These are phyloP conservation scores for Exsudoporus frostii DNA, from an alignment of 768 basidiomycete species.

Conservation along the genomic window DNA sequence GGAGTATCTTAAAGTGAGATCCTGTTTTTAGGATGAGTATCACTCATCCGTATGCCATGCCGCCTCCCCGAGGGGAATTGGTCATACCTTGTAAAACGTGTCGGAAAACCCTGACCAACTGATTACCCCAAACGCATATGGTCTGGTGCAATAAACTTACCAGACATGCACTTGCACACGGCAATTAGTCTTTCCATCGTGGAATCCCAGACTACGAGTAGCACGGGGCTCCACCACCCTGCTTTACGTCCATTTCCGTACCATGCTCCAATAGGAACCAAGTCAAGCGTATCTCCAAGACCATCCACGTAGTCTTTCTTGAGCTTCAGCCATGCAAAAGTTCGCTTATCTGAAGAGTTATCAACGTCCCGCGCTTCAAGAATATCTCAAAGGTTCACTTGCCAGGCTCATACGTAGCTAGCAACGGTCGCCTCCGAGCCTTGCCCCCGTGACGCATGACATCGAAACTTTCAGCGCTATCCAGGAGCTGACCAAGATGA, in stretches of 20 bases:
- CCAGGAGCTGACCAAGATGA: constrained; percentile 52
- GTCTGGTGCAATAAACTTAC: constrained; percentile 32
- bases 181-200: constrained; percentile 62
- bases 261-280: constrained; percentile 80
- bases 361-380: background rate
- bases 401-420: constrained; percentile 84
- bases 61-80: background rate
- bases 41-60: background rate
- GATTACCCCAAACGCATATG: background rate
- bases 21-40: constrained; percentile 37
- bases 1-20: constrained; percentile 61
- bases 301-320: constrained; percentile 90
- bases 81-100: constrained; percentile 65
- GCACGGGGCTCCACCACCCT: constrained; percentile 88
- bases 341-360: constrained; percentile 62
- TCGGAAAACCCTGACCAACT: constrained; percentile 71
- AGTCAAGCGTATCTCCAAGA: constrained; percentile 71
- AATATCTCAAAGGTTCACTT: constrained; percentile 9
- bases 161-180: constrained; percentile 89
- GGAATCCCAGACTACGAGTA: constrained; percentile 74
- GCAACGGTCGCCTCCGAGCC: constrained; percentile 60
- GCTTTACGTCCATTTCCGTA: constrained; percentile 88
- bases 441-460: constrained; percentile 34
- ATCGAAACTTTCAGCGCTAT: constrained; percentile 44
- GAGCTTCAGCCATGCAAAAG: constrained; percentile 84